Percentiles rank a stretch among this genome's conserved stretches.
Conservation (phyloP, 805 yeast genomes). For the Ogataea neopini region DNA sequence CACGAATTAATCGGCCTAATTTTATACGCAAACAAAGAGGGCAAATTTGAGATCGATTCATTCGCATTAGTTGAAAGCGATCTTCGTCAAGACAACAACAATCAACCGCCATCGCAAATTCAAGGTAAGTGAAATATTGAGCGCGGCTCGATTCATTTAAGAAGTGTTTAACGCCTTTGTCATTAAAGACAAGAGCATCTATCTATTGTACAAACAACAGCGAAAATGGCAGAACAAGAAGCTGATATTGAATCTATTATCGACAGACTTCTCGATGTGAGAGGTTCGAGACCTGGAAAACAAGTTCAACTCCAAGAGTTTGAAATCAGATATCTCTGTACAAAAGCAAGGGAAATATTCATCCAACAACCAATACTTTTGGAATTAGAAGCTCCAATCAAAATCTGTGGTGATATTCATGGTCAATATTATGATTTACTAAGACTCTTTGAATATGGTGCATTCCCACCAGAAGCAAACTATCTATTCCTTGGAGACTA, state of each 20-base stretch:
- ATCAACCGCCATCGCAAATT: conserved; percentile 14
- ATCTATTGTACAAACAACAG: conserved; percentile 8
- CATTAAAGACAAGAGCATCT: neutral
- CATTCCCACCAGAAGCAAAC: conserved; percentile 98
- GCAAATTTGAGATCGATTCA: neutral
- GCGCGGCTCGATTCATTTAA: conserved; percentile 6
- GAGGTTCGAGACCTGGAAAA: conserved; percentile 98
- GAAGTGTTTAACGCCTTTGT: conserved; percentile 7
- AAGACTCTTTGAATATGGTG: conserved; percentile 96
- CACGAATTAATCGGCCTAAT: conserved; percentile 4
- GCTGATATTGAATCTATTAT: conserved; percentile 96
- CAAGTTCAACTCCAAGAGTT: conserved; percentile 92
- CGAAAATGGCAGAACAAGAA: conserved; percentile 45
- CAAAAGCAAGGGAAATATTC: conserved; percentile 96
- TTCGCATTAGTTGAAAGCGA: neutral
- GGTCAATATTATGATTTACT: conserved; percentile 97
- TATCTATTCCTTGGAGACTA: conserved; percentile 95
- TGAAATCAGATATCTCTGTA: conserved; percentile 93
- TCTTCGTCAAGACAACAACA: too few species aligned
- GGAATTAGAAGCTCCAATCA: conserved; percentile 96
- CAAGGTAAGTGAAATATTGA: conserved; percentile 6
- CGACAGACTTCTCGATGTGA: conserved; percentile 93
- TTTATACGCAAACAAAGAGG: conserved; percentile 1
- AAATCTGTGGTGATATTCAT: conserved; percentile 96
- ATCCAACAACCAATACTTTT: conserved; percentile 95